Evolutionary conservation across 345 rosid species (phyloP).

Genomic region (Psidium guajava): DNA sequence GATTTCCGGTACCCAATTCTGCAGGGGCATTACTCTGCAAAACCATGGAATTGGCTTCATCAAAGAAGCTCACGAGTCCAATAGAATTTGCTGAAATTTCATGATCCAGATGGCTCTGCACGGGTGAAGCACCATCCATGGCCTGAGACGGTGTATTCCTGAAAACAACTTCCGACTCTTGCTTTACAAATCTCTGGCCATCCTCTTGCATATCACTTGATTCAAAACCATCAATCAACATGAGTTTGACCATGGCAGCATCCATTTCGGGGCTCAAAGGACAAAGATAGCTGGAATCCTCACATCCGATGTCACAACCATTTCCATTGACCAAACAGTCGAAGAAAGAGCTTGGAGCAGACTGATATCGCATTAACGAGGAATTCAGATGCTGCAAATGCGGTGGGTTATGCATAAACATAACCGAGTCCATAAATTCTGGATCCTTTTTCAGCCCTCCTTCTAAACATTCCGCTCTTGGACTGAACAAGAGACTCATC

Average conservation of each 20-base stretch:
- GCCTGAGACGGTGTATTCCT: not conserved
- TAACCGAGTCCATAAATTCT: conserved; percentile 18
- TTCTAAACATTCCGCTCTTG: conserved; percentile 18
- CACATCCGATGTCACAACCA: conserved; percentile 1
- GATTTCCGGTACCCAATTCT: conserved; percentile 10
- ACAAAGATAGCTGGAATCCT: conserved; percentile 13
- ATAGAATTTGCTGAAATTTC: conserved; percentile 1
- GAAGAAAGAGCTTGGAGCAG: conserved; percentile 34
- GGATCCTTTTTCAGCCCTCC: conserved; percentile 25
- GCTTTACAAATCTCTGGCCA: conserved; percentile 24
- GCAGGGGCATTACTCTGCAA: not conserved
- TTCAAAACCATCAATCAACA: conserved; percentile 11
- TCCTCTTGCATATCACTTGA: conserved; percentile 17
- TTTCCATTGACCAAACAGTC: conserved; percentile 13
- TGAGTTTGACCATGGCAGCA: conserved; percentile 15
- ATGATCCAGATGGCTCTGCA: not conserved
- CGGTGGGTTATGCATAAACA: conserved; percentile 2
- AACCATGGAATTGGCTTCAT: conserved; percentile 9
- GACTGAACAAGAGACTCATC: conserved; percentile 30
- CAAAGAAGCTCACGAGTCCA: conserved; percentile 3
- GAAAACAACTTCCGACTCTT: conserved; percentile 6
- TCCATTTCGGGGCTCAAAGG: conserved; percentile 44
- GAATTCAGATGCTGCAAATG: conserved; percentile 17
- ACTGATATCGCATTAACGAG: conserved; percentile 20
- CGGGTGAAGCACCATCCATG: not conserved